These are phyloP conservation scores for Podaxis carcinomalis DNA, from an alignment of 768 basidiomycete species.

Conservation along the genomic window DNA sequence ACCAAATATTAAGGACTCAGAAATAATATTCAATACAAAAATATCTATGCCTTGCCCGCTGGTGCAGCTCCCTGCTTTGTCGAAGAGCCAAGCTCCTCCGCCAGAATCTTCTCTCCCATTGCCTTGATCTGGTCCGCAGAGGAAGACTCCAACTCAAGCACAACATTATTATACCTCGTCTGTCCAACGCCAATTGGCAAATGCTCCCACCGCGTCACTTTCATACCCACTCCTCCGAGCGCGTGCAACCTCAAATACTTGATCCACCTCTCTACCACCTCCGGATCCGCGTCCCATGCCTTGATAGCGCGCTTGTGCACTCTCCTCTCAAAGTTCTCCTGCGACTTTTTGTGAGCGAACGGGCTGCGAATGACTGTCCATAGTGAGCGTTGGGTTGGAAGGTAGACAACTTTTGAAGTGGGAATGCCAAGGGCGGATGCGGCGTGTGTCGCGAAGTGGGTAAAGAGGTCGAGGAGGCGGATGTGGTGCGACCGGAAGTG, in stretches of 20 bases:
- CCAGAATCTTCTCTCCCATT: conserved; percentile 28
- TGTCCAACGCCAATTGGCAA: conserved; percentile 46
- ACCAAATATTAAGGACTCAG: background rate
- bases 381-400: conserved; percentile 73
- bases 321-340: conserved; percentile 91
- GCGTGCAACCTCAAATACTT: conserved; percentile 72
- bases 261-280: conserved; percentile 77
- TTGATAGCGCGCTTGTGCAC: conserved; percentile 85
- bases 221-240: conserved; percentile 84
- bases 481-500: conserved; percentile 79
- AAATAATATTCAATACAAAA: background rate
- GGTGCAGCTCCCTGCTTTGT: background rate
- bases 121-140: conserved; percentile 1
- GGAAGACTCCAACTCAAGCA: background rate
- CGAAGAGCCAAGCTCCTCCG: conserved; percentile 18
- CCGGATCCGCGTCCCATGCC: conserved; percentile 82
- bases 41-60: background rate
- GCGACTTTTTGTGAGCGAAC: conserved; percentile 89
- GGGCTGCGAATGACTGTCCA: conserved; percentile 87
- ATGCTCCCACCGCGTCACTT: conserved; percentile 74
- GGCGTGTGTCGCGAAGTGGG: conserved; percentile 79
- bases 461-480: conserved; percentile 68
- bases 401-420: conserved; percentile 51
- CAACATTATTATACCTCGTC: conserved; percentile 9
- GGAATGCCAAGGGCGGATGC: conserved; percentile 86